Conservation (phyloP, 2,329 filamentous ascomycete genomes). For the Colletotrichum abscissum region DNA sequence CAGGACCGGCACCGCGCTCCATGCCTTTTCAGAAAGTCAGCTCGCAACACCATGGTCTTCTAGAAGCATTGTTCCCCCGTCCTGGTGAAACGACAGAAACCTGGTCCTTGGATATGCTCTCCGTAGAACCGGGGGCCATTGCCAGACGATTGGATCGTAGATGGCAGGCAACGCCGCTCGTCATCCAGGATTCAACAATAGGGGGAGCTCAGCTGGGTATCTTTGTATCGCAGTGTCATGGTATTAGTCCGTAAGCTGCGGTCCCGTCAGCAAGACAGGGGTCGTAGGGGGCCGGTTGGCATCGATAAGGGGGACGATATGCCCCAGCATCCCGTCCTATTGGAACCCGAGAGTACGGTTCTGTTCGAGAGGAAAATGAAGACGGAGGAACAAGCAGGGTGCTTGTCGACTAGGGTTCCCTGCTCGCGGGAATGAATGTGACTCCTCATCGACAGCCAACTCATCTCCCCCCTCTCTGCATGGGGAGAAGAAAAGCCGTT, state of each 20-base stretch:
- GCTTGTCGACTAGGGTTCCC: constrained; percentile 17
- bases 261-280: constrained; percentile 2
- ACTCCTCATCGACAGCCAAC: constrained; percentile 34
- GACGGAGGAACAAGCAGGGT: constrained; percentile 33
- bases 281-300: not conserved
- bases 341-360: constrained; percentile 32
- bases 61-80: constrained; percentile 31
- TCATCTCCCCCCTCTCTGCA: constrained; percentile 30
- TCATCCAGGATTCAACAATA: not conserved
- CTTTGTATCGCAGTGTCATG: constrained; percentile 14
- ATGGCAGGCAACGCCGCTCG: constrained; percentile 23
- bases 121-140: not conserved
- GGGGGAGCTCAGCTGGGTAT: constrained; percentile 9
- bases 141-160: not conserved
- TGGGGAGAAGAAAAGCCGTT: constrained; percentile 8
- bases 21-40: not conserved
- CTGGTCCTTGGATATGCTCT: constrained; percentile 13
- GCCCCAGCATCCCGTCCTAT: constrained; percentile 29
- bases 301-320: constrained; percentile 7
- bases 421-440: constrained; percentile 25
- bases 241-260: not conserved
- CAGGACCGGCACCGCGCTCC: constrained; percentile 9
- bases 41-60: constrained; percentile 27
- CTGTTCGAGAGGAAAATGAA: constrained; percentile 28
- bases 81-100: constrained; percentile 19